Evolutionary conservation across 2,329 filamentous ascomycete genomes (phyloP), one percentile per base, ranked within the genome.

Genomic region (Trichoderma sp.): DNA sequence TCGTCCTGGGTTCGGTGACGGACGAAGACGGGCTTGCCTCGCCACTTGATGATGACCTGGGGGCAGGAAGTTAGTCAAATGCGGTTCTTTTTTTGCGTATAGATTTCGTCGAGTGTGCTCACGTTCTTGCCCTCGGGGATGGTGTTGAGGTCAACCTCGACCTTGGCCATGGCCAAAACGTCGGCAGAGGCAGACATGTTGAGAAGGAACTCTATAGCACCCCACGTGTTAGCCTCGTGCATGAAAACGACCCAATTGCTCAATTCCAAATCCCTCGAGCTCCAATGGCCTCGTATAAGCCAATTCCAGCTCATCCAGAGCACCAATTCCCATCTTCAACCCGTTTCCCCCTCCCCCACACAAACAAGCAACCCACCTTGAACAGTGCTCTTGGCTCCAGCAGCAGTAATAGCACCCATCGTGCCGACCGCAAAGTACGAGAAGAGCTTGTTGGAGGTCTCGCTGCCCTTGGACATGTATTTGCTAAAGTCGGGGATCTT

Each of bases 71-170:
- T n/a, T 53, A 50, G 38, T 56, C 50, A 45, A 24, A 56, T 56
- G 50, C 38, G 41, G n/a, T 11, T 18, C 31, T 11, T 41, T 56
- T 24, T 29, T 21, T 35, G 7, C 11, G 14, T 12, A 12, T 3
- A n/a, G 11, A 31, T 8, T n/a, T 18, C 50, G 18, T 35, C 50
- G n/a, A 5, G 21, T 59, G 12, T 41, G 89, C 93, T 85, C 89
- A 95, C 97, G 89, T 99, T 99, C 94, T 98, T 99, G 91, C 97
- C 97, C 90, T 98, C 96, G 78, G 97, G 97, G 82, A 99, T 98
- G 79, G 94, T 86, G 82, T 89, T 89, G 80, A 99, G 93, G 86
- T 98, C 95, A 81, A 99, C 93, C 89, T 99, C 97, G 81, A 99
- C 97, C 93, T 99, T 99, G 86, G 97, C 97, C 92, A 98, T 97